Evolutionary conservation across 2,329 filamentous ascomycete genomes (phyloP).

Genomic region (Aspergillus bombycis): DNA sequence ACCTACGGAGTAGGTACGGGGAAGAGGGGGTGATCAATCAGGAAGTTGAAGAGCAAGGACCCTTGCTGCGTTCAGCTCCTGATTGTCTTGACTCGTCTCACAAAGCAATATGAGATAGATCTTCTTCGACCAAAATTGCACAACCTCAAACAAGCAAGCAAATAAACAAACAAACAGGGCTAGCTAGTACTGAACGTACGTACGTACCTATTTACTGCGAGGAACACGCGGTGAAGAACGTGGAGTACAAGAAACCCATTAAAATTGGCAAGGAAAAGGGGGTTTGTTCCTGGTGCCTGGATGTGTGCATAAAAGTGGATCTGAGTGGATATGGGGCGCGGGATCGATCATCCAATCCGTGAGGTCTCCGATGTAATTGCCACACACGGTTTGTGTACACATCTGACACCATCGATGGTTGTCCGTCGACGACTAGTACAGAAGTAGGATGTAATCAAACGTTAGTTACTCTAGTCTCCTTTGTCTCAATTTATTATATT

Average conservation of each 20-base stretch:
- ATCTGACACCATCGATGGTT: neutral
- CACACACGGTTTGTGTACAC: neutral
- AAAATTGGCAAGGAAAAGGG: neutral
- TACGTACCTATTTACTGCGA: neutral
- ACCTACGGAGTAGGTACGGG: no score
- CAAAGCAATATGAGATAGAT: neutral
- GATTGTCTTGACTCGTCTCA: neutral
- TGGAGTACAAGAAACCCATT: neutral
- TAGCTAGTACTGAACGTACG: no score
- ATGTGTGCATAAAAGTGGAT: conserved; percentile 1
- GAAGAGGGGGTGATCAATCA: no score
- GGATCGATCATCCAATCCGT: neutral
- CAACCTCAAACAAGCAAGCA: neutral
- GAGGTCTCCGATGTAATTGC: neutral
- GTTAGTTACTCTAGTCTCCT: conserved; percentile 4
- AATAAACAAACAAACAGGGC: neutral
- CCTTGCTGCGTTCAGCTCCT: neutral
- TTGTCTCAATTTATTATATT: conserved; percentile 13
- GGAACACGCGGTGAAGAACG: conserved; percentile 2
- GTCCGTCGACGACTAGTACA: neutral
- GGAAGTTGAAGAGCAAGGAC: no score
- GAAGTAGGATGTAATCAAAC: neutral
- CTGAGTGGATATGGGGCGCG: neutral
- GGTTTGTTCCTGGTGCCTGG: neutral
- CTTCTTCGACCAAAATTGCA: neutral